These are phyloP conservation scores for Porcisia hertigi DNA, from an alignment of 208 protist genomes.

Conservation along the genomic window DNA sequence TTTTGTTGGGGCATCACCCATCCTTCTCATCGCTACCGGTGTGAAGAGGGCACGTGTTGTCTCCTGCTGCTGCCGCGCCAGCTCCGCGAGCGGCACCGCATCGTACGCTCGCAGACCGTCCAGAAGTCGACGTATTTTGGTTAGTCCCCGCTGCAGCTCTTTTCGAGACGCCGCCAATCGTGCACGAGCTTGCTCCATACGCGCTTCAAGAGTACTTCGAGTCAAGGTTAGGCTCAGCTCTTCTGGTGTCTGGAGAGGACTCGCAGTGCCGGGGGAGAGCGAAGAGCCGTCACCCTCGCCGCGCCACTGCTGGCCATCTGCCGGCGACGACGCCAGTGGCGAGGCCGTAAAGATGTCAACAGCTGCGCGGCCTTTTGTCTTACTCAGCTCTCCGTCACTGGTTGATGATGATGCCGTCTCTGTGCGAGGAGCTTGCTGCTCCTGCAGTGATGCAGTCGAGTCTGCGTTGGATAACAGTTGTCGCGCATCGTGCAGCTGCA, in stretches of 20 bases:
- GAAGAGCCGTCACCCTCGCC: neutral
- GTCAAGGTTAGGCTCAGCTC: conserved; percentile 23
- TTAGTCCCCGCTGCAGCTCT: conserved; percentile 15
- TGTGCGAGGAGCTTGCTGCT: neutral
- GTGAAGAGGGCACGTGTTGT: conserved; percentile 5
- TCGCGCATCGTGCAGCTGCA: conserved; percentile 12
- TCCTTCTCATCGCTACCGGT: neutral
- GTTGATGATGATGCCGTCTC: neutral
- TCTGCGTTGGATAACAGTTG: neutral
- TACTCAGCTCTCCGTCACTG: neutral
- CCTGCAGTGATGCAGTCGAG: neutral
- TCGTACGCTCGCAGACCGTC: conserved; percentile 23
- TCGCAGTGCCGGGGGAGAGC: neutral
- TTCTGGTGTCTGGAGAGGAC: neutral
- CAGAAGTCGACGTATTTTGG: conserved; percentile 24
- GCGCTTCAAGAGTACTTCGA: conserved; percentile 6
- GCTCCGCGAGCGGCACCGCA: conserved; percentile 11
- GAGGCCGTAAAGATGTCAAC: neutral
- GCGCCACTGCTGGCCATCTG: neutral
- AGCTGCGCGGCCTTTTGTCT: neutral
- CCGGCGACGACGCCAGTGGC: neutral
- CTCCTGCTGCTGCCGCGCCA: conserved; percentile 15
- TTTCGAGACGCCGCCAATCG: neutral
- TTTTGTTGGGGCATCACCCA: neutral
- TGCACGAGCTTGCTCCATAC: conserved; percentile 14